Percentiles rank a stretch among this genome's conserved stretches.
These are phyloP conservation scores for Cymodocea nodosa DNA, from an alignment of 116 monocot species.

Conservation along the genomic window DNA sequence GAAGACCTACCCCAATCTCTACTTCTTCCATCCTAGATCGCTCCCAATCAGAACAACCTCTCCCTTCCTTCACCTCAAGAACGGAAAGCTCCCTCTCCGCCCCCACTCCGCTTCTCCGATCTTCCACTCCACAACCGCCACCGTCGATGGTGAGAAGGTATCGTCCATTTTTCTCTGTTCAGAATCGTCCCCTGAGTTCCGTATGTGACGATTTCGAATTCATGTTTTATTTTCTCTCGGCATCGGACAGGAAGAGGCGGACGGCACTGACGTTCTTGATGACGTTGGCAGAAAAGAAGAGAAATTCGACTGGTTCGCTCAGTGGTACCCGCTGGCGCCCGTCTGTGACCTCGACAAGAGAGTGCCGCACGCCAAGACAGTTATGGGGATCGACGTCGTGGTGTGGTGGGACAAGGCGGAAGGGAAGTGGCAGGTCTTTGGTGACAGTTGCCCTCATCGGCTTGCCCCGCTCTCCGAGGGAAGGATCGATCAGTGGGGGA, in stretches of 20 bases:
- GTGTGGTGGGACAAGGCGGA: conserved; percentile 67
- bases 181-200: too few species aligned
- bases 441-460: conserved; percentile 77
- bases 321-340: conserved; percentile 85
- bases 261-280: too few species aligned
- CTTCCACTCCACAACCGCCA: not conserved
- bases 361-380: conserved; percentile 58
- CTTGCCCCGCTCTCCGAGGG: conserved; percentile 92
- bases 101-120: not conserved
- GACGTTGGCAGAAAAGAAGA: conserved; percentile 7
- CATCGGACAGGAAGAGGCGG: not conserved
- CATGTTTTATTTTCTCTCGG: not conserved
- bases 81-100: not conserved
- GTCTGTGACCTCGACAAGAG: conserved; percentile 76
- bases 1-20: not conserved
- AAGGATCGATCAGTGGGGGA: conserved; percentile 60
- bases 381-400: conserved; percentile 72
- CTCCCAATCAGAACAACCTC: not conserved
- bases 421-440: conserved; percentile 72
- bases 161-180: too few species aligned
- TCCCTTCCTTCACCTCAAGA: not conserved
- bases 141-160: not conserved
- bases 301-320: conserved; percentile 70
- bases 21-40: not conserved
- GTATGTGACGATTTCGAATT: too few species aligned